Base-by-base conservation (phyloP, 352 stramenopile species). In the Phytophthora constricta region DNA sequence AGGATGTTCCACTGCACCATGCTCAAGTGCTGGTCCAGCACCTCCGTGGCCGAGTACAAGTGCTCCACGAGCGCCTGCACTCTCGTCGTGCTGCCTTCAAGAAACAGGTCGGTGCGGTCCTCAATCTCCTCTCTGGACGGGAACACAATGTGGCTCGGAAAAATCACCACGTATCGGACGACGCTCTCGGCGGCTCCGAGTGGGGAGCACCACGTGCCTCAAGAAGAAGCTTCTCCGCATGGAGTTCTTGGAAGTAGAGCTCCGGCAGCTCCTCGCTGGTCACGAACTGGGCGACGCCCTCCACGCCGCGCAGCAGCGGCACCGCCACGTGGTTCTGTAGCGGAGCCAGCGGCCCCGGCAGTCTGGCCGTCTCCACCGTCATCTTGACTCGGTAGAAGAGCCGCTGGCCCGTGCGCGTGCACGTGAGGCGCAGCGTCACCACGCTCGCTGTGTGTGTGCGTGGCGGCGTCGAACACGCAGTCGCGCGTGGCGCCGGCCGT, bases 1-100 rank as follows among this genome's bases (percentile, higher is more conserved):
- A 95, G 57, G 49, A 95, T 93, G 39, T 95, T 95, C 87, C 87
- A 95, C 71, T 95, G 87, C 14, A 93, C 85, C 85, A 93, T 95
- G 37, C 84, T 92, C 74, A 87, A 84, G 48, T 93, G 85, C 66
- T 93, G 83, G 62, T 95, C 87, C 54, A 95, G 59, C 27, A 92
- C 84, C 47, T 93, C 85, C 2, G 85, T 95, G 17, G 87, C 87
- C 37, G 87, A 95, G 69, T 95, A 95, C 42, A 95, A 77, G 43
- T 92, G 80, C 67, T 93, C 87, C 62, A 95, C 85, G 13, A 93
- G 48, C 16, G 77, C 72, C 70, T 93, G 84, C 9, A 92, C 75
- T 17, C 84, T 84, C 11, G 72, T 89, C 2, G 85, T 93, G 22
- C 84, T 93, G 23, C 90, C 83, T 33, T 91, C 68, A 1, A 95